Evolutionary conservation across 345 rosid species (phyloP), one percentile per base, ranked within the genome.

Genomic region (Dipteronia sinensis): DNA sequence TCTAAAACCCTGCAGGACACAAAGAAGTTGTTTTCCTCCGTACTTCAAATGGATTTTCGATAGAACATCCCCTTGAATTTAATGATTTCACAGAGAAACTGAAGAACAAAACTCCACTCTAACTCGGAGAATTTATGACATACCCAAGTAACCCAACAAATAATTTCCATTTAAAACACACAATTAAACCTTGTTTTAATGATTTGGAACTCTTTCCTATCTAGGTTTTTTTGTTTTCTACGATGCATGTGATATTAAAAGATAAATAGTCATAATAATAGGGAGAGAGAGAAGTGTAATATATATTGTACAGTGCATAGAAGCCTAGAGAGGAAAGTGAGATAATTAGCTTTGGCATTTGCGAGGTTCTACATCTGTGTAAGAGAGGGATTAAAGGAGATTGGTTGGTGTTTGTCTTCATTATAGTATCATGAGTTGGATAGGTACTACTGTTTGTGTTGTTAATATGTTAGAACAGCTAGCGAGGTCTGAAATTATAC

Each of bases 331-430:
- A 67, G 82, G 88, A 80, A 77, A 77, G 76, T 81, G 82, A 74
- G 85, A 79, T 83, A 72, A 76, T 72, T 68, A 65, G 79, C 80
- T 63, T 78, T 68, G 89, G 81, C 65, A 61, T 69, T 70, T 42
- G 78, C 80, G 69, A 82, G 66, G 76, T 65, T 46, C 74, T 64
- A 72, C 67, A 80, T 77, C 44, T 47, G 81, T 86, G 82, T 55
- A 86, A 86, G 77, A 69, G 16, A 34, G 20, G 59, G 81, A 22
- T 75, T 65, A 68, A 79, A 58, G 62, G 19, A 51, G 76, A 77
- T 77, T 86, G 87, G 83, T 53, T 79, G 69, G 56, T 72, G 58
- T 79, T 81, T 82, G 83, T 83, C 83, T 68, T 71, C 69, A 79
- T 82, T 74, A 56, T 56, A 77, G 77, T 79, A 20, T 53, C 64